Base-by-base conservation (phyloP, 73 alveolate genomes). In the Paramecium bursaria region DNA sequence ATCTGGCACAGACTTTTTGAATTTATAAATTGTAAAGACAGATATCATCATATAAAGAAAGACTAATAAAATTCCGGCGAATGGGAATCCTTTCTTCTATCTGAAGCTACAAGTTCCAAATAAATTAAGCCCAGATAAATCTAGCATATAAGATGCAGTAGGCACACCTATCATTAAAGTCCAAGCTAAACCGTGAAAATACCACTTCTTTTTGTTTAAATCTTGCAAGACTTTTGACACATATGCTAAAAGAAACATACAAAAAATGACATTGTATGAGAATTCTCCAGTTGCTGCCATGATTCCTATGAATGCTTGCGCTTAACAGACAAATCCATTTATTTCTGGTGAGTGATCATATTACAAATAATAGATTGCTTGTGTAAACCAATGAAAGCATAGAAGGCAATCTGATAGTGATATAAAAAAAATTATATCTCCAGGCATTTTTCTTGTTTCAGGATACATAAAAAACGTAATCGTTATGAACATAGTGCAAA, bases 81-180 rank as follows among this genome's bases (percentile, higher is more conserved):
- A 48, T 3, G 89, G 85, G 48, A 79, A 79, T 17, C 89, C 89
- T 1, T 49, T 51, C 19, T 79, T 54, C 17, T 39, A 61, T 31
- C 42, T 79, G n/a, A 53, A 53, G 7, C 85, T 53, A 15, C 89
- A 79, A n/a, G 89, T 79, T 5, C 89, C 89, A 79, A 79, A 79
- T 39, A 79, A 42, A 30, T 80, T 53, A 13, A 79, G 29, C n/a
- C 89, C 89, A 14, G 73, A 26, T 0, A 9, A 25, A 11, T 54
- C 19, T 35, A 82, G 51, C 19, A 67, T 7, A n/a, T 67, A 30
- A 6, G 89, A 80, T 42, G 54, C 51, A 1, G 46, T n/a, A 30
- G 76, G 89, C 21, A 79, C 39, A 7, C 60, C 33, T 14, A 79
- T 50, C 75, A 53, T 79, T 11, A 82, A 47, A 10, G 54, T 22